Evolutionary conservation across 1,139 yeast genomes (phyloP).

Genomic region (Suhomyces guaymorum): DNA sequence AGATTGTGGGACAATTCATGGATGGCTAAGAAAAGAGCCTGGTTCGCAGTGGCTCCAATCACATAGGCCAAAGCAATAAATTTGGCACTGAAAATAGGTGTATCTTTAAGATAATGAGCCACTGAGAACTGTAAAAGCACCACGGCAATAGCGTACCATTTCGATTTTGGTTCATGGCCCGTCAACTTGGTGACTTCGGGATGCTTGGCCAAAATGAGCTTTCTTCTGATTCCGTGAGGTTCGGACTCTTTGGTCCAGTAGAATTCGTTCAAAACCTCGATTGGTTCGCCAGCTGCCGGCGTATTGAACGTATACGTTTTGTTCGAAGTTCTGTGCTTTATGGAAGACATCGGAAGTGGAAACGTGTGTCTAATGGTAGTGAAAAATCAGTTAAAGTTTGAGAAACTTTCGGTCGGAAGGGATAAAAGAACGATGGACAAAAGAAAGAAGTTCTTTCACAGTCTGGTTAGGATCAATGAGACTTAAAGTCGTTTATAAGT

Average conservation of each 20-base stretch:
- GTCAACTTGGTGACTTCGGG: slow-evolving; percentile 81
- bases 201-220: slow-evolving; percentile 66
- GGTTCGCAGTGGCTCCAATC: slow-evolving; percentile 84
- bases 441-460: too few relatives aligned
- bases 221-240: slow-evolving; percentile 77
- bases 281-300: slow-evolving; percentile 47
- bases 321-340: slow-evolving; percentile 38
- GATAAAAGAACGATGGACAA: too few relatives aligned
- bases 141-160: slow-evolving; percentile 67
- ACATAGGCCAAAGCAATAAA: slow-evolving; percentile 68
- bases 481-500: neutral
- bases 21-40: slow-evolving; percentile 81
- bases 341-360: slow-evolving; percentile 15
- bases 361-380: neutral
- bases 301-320: slow-evolving; percentile 39
- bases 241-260: slow-evolving; percentile 84
- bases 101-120: slow-evolving; percentile 62
- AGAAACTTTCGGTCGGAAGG: too few relatives aligned
- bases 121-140: slow-evolving; percentile 62
- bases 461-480: too few relatives aligned
- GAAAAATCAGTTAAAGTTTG: too few relatives aligned
- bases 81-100: slow-evolving; percentile 53
- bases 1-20: slow-evolving; percentile 87
- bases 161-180: slow-evolving; percentile 86
- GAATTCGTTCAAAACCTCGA: slow-evolving; percentile 55